Conservation (phyloP, 352 stramenopile species). For the Pythium folliculosum region DNA sequence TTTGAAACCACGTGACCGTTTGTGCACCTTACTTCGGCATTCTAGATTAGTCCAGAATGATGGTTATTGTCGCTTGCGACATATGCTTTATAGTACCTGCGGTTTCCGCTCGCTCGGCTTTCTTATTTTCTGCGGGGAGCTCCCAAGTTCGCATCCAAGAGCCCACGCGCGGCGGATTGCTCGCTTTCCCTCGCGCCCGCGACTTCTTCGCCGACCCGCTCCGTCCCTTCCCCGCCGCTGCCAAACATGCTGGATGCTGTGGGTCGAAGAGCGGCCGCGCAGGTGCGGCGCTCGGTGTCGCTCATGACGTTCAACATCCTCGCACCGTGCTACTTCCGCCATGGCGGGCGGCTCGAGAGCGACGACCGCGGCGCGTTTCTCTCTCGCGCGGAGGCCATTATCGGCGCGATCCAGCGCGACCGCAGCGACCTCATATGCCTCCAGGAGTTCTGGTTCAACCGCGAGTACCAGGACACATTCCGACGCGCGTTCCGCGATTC, state of each 20-base stretch:
- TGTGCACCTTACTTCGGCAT: constrained; percentile 3
- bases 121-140: constrained; percentile 2
- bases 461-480: constrained; percentile 74
- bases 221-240: neutral
- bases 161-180: constrained; percentile 1
- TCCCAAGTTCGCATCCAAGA: neutral
- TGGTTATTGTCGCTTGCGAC: constrained; percentile 14
- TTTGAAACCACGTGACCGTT: neutral
- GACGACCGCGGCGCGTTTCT: constrained; percentile 63
- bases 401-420: constrained; percentile 73
- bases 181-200: neutral
- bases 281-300: constrained; percentile 46
- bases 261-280: constrained; percentile 29
- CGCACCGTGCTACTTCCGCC: constrained; percentile 86
- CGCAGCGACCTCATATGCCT: constrained; percentile 78
- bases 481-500: constrained; percentile 56
- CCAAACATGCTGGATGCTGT: constrained; percentile 30
- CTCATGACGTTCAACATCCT: constrained; percentile 90
- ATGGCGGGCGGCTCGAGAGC: constrained; percentile 74
- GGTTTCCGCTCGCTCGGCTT: neutral
- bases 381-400: constrained; percentile 64
- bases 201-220: neutral
- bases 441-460: constrained; percentile 87
- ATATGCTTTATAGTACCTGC: constrained; percentile 6
- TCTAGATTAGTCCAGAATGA: neutral